phyloP scores from a whole-genome alignment of 2,329 filamentous ascomycete genomes.

The Fusarium xyrophilum region DNA sequence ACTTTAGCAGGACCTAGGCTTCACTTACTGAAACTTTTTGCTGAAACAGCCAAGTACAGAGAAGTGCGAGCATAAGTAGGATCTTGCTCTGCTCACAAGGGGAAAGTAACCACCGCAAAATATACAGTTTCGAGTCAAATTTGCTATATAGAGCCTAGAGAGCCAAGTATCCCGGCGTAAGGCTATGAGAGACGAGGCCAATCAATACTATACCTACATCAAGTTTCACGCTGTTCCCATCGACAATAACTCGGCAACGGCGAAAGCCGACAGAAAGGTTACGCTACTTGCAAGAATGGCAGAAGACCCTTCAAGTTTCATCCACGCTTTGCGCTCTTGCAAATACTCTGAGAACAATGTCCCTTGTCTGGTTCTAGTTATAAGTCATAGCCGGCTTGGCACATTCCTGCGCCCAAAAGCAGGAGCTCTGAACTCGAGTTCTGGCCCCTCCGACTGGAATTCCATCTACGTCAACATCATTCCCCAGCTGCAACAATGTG shows the following conservation, averaged over 20 bases:
- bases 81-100: not conserved
- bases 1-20: not conserved
- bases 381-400: slow-evolving; percentile 18
- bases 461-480: slow-evolving; percentile 9
- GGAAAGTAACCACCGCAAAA: not conserved
- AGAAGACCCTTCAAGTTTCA: not conserved
- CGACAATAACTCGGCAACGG: not conserved
- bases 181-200: not conserved
- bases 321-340: not conserved
- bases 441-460: slow-evolving; percentile 26
- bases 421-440: slow-evolving; percentile 19
- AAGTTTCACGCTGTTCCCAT: not conserved
- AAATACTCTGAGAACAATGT: not conserved
- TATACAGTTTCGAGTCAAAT: not conserved
- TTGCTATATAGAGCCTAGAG: not conserved
- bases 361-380: not conserved
- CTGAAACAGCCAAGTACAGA: not conserved
- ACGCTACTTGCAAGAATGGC: not conserved
- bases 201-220: not conserved
- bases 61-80: not conserved
- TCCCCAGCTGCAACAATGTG: not conserved
- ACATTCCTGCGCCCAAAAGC: slow-evolving; percentile 29
- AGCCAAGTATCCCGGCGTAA: not conserved
- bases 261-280: not conserved
- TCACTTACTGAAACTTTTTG: not conserved